These are phyloP conservation scores for Xylaria polymorpha DNA, from an alignment of 2,329 filamentous ascomycete genomes.

Conservation along the genomic window DNA sequence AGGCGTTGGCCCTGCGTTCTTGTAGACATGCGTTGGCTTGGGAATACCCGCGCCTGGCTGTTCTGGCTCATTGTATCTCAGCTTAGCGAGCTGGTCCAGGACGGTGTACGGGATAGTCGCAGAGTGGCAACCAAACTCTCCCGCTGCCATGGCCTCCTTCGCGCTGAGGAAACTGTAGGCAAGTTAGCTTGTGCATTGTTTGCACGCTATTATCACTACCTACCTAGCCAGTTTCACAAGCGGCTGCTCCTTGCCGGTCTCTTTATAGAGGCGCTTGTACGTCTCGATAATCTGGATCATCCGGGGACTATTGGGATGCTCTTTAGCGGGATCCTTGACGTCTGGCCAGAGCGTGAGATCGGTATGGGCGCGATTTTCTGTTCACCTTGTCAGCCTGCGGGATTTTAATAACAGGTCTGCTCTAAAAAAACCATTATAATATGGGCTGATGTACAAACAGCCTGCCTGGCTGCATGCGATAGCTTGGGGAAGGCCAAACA, in stretches of 20 bases:
- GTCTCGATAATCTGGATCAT: conserved; percentile 62
- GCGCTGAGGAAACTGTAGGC: conserved; percentile 52
- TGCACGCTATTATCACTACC: not conserved
- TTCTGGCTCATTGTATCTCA: conserved; percentile 52
- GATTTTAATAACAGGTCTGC: not conserved
- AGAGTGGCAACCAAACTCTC: conserved; percentile 59
- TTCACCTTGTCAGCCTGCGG: conserved; percentile 1
- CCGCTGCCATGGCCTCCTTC: conserved; percentile 59
- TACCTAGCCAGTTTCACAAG: conserved; percentile 59
- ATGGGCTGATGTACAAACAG: conserved; percentile 59
- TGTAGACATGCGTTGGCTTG: conserved; percentile 57
- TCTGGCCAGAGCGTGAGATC: conserved; percentile 59
- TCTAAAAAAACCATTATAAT: conserved; percentile 54
- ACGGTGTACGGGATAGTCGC: conserved; percentile 56
- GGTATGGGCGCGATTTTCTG: conserved; percentile 57
- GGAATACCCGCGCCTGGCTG: conserved; percentile 55
- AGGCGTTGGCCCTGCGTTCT: conserved; percentile 49
- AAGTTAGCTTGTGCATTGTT: conserved; percentile 4
- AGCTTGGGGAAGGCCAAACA: conserved; percentile 61
- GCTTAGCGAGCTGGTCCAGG: conserved; percentile 52
- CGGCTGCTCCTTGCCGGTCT: conserved; percentile 62
- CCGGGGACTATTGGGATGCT: conserved; percentile 61
- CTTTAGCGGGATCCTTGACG: conserved; percentile 58
- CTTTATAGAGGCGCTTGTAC: conserved; percentile 58
- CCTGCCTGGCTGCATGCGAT: conserved; percentile 62